Base-by-base conservation (phyloP, 192 early-diverging fungal genomes). In the Podochytrium sp. region DNA sequence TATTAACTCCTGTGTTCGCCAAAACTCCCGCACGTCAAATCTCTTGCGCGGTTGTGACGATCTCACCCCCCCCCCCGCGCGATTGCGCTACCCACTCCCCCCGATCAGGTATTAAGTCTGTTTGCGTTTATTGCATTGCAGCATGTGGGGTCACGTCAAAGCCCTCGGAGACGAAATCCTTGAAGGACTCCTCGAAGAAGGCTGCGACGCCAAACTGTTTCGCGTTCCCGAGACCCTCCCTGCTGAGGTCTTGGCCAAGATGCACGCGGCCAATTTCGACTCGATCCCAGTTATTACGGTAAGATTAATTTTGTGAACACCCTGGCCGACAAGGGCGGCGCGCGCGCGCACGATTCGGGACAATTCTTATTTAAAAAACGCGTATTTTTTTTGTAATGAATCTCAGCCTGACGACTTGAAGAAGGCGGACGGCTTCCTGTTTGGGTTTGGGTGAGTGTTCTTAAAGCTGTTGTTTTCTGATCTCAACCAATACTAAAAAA, bases 401-500 rank as follows among this genome's bases (percentile, higher is more conserved):
- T 20, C 30, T 34, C 73, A 61, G 16, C 78, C 86, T 50, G 77
- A 79, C 29, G 62, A 89, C 20, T 75, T 93, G 25, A 77, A 79
- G 34, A 83, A 87, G 47, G 85, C 85, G 40, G 91, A 93, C 79
- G 91, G 79, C 12, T 89, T 84, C 81, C 32, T 93, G 65, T 90
- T 93, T 71, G 91, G 91, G 30, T 74, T 89, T 79, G 84, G 90
- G 78, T 79, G 59, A 74, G 71, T 74, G 4, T n/a, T n/a, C n/a
- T n/a, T n/a, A n/a, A n/a, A 32, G n/a, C n/a, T n/a, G n/a, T 73
- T 73, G 35, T 49, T 42, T 73, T 39, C 43, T 49, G 1, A 49
- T 20, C 23, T 23, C 16, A 49, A 49, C 20, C 29, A 41, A 23
- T 57, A 12, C 5, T 37, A 33, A 10, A 53, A n/a, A n/a, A 16